Evolutionary conservation across 1,139 yeast genomes (phyloP), one percentile per base, ranked within the genome.

Genomic region (Zygoascus meyerae): DNA sequence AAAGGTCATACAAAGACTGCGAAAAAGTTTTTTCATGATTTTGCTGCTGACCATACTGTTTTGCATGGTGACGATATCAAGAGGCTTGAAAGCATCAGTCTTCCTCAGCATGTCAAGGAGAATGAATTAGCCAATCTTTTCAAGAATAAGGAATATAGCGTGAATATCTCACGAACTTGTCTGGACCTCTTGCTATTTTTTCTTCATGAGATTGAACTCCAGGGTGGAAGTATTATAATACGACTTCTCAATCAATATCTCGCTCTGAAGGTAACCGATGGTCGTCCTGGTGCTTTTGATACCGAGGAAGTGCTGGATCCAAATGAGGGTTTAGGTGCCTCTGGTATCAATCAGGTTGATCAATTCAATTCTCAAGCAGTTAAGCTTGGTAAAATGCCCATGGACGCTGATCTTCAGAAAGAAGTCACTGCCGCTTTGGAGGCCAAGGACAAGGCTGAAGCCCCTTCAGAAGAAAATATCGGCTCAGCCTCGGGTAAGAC

Each of bases 191-290:
- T 92, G 55, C 71, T 94, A 45, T 86, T 86, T 63, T 92, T 89
- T 58, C 69, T 94, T 49, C 95, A 87, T 63, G 97, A 92, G 61
- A 86, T 87, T 61, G 97, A 89, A 66, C 85, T 86, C 7, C 83
- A 83, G 46, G 97, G 97, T 34, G 98, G 98, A 3, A 84, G 94
- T 2, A 77, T 90, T 40, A 73, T 90, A 48, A 86, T 92, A 48
- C 74, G 96, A 55, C 76, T 89, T 46, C 81, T 94, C 53, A 92
- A 92, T 67, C 92, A 89, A 66, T 81, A 87, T 62, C 73, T 94
- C 56, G 82, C 86, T 50, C 84, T 95, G 9, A 75, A 79, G 51
- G 81, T 70, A 16, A 59, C 66, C 2, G 52, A 67, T 10, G 56
- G 64, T n/a, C 58, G 70, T 14, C 71, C 74, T 3, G 56, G 58